phyloP scores from a whole-genome alignment of 1,139 yeast species.

The Kodamaea ohmeri region DNA sequence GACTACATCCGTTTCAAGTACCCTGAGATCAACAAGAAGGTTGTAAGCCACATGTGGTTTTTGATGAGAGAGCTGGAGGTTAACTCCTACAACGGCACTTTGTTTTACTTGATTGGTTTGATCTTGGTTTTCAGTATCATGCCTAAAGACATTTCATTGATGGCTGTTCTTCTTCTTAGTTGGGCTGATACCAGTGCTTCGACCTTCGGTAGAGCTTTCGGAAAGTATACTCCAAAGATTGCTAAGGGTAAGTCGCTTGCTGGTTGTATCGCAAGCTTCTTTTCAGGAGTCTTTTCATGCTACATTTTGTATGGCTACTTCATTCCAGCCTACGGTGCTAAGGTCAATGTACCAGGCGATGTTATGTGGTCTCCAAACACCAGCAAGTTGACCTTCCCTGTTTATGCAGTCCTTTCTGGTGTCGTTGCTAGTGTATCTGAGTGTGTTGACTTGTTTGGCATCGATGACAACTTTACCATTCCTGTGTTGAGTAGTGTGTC shows the following conservation, averaged over 20 bases:
- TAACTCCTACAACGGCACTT: conserved; percentile 70
- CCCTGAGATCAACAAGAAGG: conserved; percentile 57
- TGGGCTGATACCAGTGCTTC: conserved; percentile 99
- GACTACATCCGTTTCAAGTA: conserved; percentile 68
- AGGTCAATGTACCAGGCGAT: conserved; percentile 52
- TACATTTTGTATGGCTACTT: conserved; percentile 69
- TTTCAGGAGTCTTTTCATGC: conserved; percentile 66
- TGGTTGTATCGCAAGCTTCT: conserved; percentile 83
- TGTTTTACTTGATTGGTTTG: conserved; percentile 81
- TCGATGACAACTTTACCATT: conserved; percentile 93
- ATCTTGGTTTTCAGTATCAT: conserved; percentile 63
- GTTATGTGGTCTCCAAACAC: conserved; percentile 62
- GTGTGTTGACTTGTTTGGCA: conserved; percentile 65
- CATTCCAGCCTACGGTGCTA: conserved; percentile 52
- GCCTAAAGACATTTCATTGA: conserved; percentile 77
- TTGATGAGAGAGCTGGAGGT: conserved; percentile 82
- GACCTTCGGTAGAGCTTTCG: conserved; percentile 81
- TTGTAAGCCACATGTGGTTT: conserved; percentile 69
- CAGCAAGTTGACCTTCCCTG: conserved; percentile 52
- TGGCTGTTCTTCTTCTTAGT: conserved; percentile 76
- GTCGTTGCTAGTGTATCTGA: conserved; percentile 83
- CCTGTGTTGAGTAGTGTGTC: conserved; percentile 78
- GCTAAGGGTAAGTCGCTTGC: conserved; percentile 77
- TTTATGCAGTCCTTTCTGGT: conserved; percentile 65
- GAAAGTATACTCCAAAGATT: conserved; percentile 78